These are phyloP conservation scores for Lagenidium sp. DNA, from an alignment of 352 stramenopile genomes.

Conservation along the genomic window DNA sequence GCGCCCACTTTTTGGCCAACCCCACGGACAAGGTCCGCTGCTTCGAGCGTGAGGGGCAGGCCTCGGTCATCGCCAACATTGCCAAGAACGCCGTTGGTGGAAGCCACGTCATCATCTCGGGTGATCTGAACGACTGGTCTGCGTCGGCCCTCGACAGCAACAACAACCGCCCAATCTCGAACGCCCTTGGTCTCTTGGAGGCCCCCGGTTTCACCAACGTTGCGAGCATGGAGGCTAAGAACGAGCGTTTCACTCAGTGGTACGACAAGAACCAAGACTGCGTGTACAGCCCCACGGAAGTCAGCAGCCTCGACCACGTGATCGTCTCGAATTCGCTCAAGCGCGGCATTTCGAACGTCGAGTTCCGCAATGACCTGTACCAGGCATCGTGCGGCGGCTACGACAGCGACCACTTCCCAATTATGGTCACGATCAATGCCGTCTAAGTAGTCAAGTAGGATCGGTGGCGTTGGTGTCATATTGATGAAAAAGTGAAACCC, in stretches of 20 bases:
- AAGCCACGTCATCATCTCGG: constrained; percentile 54
- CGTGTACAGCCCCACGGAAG: constrained; percentile 33
- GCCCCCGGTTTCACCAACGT: constrained; percentile 35
- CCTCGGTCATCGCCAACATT: constrained; percentile 36
- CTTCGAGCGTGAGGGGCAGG: constrained; percentile 55
- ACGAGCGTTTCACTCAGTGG: constrained; percentile 46
- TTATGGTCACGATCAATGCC: constrained; percentile 23
- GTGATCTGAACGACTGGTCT: constrained; percentile 67
- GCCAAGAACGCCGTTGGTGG: constrained; percentile 28
- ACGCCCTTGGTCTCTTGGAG: constrained; percentile 35
- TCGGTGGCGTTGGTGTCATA: too few species aligned
- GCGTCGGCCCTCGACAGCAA: constrained; percentile 40
- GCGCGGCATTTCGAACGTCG: constrained; percentile 23
- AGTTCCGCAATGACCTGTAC: constrained; percentile 47
- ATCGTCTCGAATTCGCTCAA: constrained; percentile 43
- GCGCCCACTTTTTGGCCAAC: constrained; percentile 52
- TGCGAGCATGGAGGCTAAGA: constrained; percentile 23
- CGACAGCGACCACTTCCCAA: constrained; percentile 54
- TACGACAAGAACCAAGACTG: constrained; percentile 57
- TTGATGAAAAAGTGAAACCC: too few species aligned
- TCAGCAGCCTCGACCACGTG: constrained; percentile 54
- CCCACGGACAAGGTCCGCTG: constrained; percentile 44
- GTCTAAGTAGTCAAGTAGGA: too few species aligned
- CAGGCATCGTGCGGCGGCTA: constrained; percentile 34
- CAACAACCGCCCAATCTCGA: constrained; percentile 47